These are phyloP conservation scores for Bipolaris sorokiniana DNA, from an alignment of 2,329 filamentous ascomycete species.

Conservation along the genomic window DNA sequence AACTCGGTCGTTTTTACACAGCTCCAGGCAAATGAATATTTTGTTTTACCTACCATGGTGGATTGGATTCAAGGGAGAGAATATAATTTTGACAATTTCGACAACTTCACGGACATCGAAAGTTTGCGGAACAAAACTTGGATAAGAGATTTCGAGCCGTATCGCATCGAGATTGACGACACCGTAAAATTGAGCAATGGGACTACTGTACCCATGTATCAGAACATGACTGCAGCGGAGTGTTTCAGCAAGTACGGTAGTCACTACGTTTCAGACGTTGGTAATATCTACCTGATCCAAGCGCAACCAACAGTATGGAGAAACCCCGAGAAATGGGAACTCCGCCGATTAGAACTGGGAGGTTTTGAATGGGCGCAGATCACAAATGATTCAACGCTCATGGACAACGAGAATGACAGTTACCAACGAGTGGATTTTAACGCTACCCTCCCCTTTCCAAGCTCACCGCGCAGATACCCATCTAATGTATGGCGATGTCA, in stretches of 20 bases:
- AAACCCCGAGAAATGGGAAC: background rate
- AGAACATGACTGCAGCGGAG: constrained; percentile 2
- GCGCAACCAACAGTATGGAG: constrained; percentile 12
- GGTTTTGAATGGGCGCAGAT: background rate
- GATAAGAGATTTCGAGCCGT: background rate
- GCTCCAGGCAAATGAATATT: constrained; percentile 25
- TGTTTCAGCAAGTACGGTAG: constrained; percentile 18
- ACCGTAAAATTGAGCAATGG: background rate
- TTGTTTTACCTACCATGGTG: constrained; percentile 15
- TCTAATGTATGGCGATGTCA: constrained; percentile 24
- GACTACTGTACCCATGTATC: background rate
- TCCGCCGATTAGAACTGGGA: background rate
- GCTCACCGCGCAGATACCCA: constrained; percentile 1
- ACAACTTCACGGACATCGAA: background rate
- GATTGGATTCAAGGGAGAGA: constrained; percentile 16
- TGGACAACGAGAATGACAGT: fast-evolving
- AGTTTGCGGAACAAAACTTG: background rate
- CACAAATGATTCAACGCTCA: background rate
- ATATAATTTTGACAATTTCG: constrained; percentile 17
- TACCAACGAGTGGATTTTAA: background rate
- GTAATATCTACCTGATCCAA: constrained; percentile 24
- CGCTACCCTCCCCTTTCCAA: background rate
- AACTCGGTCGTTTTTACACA: constrained; percentile 27
- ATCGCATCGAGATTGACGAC: background rate
- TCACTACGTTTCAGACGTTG: constrained; percentile 18